phyloP scores from a whole-genome alignment of 495 filamentous ascomycete genomes.

The Aspergillus saccharolyticus region DNA sequence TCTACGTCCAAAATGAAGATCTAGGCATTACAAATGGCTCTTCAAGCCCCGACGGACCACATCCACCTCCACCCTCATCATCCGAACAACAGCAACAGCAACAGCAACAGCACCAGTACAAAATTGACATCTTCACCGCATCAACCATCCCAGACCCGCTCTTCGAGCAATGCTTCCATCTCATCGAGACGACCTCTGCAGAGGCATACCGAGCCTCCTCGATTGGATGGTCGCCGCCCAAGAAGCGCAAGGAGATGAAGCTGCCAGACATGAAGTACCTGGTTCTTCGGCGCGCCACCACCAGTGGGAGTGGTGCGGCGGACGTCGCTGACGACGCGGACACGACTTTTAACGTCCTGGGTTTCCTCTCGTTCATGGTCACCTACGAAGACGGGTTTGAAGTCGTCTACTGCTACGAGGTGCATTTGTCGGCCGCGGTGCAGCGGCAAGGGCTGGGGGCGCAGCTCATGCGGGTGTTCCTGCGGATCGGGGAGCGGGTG shows the following conservation, averaged over 20 bases:
- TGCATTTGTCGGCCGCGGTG: constrained; percentile 59
- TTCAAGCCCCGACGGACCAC: too few relatives aligned
- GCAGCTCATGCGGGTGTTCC: constrained; percentile 37
- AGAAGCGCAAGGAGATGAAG: constrained; percentile 72
- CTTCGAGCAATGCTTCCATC: constrained; percentile 60
- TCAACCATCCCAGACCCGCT: constrained; percentile 44
- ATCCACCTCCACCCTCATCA: constrained; percentile 11
- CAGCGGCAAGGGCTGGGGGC: constrained; percentile 45
- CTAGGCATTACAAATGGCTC: too few relatives aligned
- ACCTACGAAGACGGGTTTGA: constrained; percentile 70
- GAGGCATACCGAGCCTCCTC: constrained; percentile 60
- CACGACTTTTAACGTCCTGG: constrained; percentile 33
- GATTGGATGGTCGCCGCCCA: constrained; percentile 61
- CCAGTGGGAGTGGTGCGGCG: background rate
- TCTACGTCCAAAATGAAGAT: constrained; percentile 25
- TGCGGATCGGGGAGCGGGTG: constrained; percentile 37
- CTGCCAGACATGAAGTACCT: constrained; percentile 65
- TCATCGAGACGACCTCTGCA: constrained; percentile 67
- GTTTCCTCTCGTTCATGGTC: constrained; percentile 78
- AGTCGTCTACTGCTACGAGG: constrained; percentile 84
- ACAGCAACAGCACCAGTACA: background rate
- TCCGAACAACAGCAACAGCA: background rate
- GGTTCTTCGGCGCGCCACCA: constrained; percentile 43
- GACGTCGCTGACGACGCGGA: background rate
- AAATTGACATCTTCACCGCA: constrained; percentile 40